Evolutionary conservation across 805 yeast species (phyloP).

Genomic region (Candida nanaspora): DNA sequence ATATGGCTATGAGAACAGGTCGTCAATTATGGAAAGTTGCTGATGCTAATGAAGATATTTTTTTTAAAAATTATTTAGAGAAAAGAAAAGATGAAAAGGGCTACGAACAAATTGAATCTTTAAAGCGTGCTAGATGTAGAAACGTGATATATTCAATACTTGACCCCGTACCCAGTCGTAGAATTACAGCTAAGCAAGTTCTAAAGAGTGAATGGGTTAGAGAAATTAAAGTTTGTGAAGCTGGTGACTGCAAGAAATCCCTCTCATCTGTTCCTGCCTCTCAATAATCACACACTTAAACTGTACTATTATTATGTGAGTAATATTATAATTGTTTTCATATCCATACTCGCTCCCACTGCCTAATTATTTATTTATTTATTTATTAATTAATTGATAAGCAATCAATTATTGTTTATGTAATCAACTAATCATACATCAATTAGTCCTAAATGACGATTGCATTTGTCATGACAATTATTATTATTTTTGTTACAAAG

Average conservation of each 20-base stretch:
- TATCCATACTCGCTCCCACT: too few relatives aligned
- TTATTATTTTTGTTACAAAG: too few relatives aligned
- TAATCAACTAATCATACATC: too few relatives aligned
- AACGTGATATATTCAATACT: constrained; percentile 89
- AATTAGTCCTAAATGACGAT: too few relatives aligned
- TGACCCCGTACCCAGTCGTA: constrained; percentile 83
- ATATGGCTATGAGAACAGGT: constrained; percentile 93
- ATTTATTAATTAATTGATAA: too few relatives aligned
- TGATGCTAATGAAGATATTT: constrained; percentile 74
- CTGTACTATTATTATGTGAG: too few relatives aligned
- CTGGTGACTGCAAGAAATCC: constrained; percentile 31
- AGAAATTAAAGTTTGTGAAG: constrained; percentile 73
- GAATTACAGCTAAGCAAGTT: constrained; percentile 84
- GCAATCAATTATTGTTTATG: too few relatives aligned
- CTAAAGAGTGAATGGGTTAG: constrained; percentile 95
- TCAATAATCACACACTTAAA: too few relatives aligned
- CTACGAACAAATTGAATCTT: constrained; percentile 81
- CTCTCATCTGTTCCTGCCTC: too few relatives aligned
- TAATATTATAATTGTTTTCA: too few relatives aligned
- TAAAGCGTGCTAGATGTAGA: constrained; percentile 83
- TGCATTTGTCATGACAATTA: too few relatives aligned
- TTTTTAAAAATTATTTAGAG: constrained; percentile 63
- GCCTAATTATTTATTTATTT: too few relatives aligned
- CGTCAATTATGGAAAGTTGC: constrained; percentile 90
- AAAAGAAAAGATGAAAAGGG: constrained; percentile 81